These are phyloP conservation scores for Sclerotinia spermophila DNA, from an alignment of 2,329 filamentous ascomycete genomes.

Conservation along the genomic window DNA sequence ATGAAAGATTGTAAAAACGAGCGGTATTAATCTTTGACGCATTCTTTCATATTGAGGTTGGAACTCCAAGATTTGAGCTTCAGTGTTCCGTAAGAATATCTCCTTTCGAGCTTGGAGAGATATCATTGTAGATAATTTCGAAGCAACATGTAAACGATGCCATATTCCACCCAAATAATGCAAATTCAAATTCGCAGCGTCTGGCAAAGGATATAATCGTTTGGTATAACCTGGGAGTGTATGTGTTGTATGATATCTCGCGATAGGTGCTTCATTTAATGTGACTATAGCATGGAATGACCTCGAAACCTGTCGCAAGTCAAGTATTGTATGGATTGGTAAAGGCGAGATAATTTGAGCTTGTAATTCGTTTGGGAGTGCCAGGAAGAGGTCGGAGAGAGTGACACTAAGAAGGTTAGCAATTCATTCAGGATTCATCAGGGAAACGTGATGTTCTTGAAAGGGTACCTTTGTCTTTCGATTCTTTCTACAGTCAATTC, in stretches of 20 bases:
- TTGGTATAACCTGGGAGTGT: constrained; percentile 59
- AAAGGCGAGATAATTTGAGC: constrained; percentile 59
- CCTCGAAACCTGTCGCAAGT: constrained; percentile 54
- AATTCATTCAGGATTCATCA: neutral
- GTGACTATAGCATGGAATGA: constrained; percentile 58
- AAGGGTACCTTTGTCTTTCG: constrained; percentile 26
- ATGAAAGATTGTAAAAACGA: constrained; percentile 63
- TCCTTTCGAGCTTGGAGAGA: constrained; percentile 64
- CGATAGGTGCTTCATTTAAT: constrained; percentile 57
- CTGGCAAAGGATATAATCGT: constrained; percentile 54
- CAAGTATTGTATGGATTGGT: constrained; percentile 58
- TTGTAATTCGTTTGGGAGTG: constrained; percentile 59
- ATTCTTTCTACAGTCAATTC: constrained; percentile 30
- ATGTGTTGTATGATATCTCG: constrained; percentile 57
- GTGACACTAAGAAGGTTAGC: constrained; percentile 35
- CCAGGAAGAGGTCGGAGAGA: constrained; percentile 55
- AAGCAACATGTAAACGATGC: constrained; percentile 62
- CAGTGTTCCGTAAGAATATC: constrained; percentile 57
- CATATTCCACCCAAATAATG: constrained; percentile 62
- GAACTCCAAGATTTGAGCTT: constrained; percentile 53
- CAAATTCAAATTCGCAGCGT: constrained; percentile 49
- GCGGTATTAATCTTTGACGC: constrained; percentile 59
- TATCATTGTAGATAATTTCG: constrained; percentile 59
- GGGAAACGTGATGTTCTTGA: neutral
- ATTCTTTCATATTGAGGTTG: constrained; percentile 60